A percentile compares a stretch with the other conserved stretches of the same genome.
phyloP scores from a whole-genome alignment of 345 rosid genomes.

The Bruguiera sexangula region DNA sequence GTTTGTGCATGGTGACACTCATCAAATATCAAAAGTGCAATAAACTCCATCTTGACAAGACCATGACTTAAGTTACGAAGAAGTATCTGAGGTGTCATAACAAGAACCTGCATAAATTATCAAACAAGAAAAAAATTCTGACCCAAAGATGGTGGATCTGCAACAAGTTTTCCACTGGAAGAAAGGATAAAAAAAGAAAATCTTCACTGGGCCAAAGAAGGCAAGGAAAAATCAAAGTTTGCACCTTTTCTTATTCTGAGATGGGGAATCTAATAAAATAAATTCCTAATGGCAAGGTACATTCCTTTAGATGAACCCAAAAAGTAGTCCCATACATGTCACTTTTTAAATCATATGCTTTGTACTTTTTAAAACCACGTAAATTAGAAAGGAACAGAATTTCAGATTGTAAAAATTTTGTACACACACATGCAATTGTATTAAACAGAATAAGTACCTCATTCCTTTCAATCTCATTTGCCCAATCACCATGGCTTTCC shows the following conservation, averaged over 20 bases:
- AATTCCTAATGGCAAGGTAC: not conserved
- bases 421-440: not conserved
- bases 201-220: not conserved
- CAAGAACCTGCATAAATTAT: constrained; percentile 65
- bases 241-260: not conserved
- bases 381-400: too few species aligned
- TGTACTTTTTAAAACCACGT: too few species aligned
- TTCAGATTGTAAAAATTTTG: too few species aligned
- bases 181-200: not conserved
- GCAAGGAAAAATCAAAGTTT: not conserved
- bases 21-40: constrained; percentile 83
- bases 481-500: constrained; percentile 67
- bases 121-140: constrained; percentile 8
- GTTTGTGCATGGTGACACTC: constrained; percentile 97
- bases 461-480: constrained; percentile 54
- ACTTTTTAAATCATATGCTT: not conserved
- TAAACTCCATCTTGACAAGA: constrained; percentile 80
- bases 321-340: not conserved
- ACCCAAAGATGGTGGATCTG: constrained; percentile 19
- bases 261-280: not conserved
- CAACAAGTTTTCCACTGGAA: constrained; percentile 8
- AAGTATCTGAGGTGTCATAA: constrained; percentile 84
- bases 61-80: constrained; percentile 73
- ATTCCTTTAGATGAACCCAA: not conserved
- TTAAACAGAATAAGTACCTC: constrained; percentile 54